Percentiles rank a stretch among this genome's conserved stretches.
Conservation (phyloP, 768 basidiomycete species). For the Leccinum incarnatum region DNA sequence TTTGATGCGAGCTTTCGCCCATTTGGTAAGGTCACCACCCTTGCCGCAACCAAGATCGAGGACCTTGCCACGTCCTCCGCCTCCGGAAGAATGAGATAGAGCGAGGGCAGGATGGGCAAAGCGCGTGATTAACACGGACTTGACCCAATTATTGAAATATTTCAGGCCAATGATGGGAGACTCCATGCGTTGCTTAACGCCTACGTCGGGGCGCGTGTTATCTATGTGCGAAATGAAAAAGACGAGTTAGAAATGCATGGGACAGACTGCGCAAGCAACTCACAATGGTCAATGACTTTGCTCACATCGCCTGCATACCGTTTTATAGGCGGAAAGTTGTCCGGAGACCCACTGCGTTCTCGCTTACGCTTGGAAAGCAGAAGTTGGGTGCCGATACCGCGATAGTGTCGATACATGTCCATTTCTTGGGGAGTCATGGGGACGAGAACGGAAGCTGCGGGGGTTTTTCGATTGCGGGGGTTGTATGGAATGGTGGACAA, state of each 20-base stretch:
- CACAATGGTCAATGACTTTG: constrained; percentile 77
- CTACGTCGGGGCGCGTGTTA: constrained; percentile 90
- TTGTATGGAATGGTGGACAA: constrained; percentile 55
- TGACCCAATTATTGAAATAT: constrained; percentile 99
- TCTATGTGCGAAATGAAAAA: constrained; percentile 45
- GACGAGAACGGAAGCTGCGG: constrained; percentile 57
- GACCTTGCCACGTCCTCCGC: constrained; percentile 62
- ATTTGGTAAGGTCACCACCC: constrained; percentile 95
- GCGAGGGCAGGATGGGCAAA: constrained; percentile 75
- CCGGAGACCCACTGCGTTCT: constrained; percentile 35
- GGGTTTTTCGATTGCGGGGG: constrained; percentile 59
- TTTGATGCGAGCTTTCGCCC: constrained; percentile 80
- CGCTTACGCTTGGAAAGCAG: constrained; percentile 54
- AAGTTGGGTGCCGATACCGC: constrained; percentile 53
- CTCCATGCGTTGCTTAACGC: constrained; percentile 74
- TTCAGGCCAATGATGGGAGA: constrained; percentile 97
- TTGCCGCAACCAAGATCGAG: constrained; percentile 99
- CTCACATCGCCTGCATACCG: constrained; percentile 67
- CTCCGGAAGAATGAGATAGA: constrained; percentile 31
- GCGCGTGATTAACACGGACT: constrained; percentile 91
- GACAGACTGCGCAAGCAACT: constrained; percentile 30
- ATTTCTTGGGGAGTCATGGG: constrained; percentile 66
- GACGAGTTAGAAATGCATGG: constrained; percentile 4
- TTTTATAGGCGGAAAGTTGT: constrained; percentile 44
- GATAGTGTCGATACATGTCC: constrained; percentile 53